Evolutionary conservation across 2,329 filamentous ascomycete genomes (phyloP).

Genomic region (Fusarium sp.): DNA sequence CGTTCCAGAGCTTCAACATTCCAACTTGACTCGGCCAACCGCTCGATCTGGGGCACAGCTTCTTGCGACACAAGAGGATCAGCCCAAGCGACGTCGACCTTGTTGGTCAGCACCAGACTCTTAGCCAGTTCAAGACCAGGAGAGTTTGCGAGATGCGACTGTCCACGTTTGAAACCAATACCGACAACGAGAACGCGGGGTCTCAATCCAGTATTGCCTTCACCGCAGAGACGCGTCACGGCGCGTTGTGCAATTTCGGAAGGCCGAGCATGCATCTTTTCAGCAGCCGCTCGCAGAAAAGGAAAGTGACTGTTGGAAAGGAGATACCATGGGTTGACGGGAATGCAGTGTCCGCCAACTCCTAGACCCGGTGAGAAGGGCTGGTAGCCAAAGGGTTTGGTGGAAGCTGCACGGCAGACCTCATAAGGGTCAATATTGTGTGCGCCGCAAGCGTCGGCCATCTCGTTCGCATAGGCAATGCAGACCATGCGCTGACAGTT

Average conservation of each 20-base stretch:
- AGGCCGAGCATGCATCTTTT: conserved; percentile 58
- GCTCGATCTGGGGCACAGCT: conserved; percentile 54
- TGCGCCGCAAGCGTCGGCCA: conserved; percentile 62
- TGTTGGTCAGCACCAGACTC: conserved; percentile 50
- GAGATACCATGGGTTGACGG: conserved; percentile 65
- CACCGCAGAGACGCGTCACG: conserved; percentile 47
- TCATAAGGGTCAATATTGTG: conserved; percentile 63
- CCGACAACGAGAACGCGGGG: conserved; percentile 58
- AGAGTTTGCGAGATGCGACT: conserved; percentile 60
- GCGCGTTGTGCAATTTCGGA: conserved; percentile 52
- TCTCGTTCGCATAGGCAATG: conserved; percentile 67
- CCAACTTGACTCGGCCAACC: conserved; percentile 55
- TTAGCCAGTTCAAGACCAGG: conserved; percentile 58
- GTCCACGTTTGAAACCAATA: conserved; percentile 63
- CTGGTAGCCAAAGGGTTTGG: conserved; percentile 65
- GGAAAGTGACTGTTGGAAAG: conserved; percentile 61
- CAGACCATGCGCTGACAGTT: conserved; percentile 67
- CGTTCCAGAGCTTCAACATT: conserved; percentile 49
- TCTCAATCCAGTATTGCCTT: neutral
- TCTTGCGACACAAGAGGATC: conserved; percentile 58
- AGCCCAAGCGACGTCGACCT: conserved; percentile 57
- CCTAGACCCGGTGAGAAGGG: conserved; percentile 60
- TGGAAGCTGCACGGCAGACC: conserved; percentile 60
- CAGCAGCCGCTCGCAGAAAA: conserved; percentile 57
- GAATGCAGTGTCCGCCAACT: conserved; percentile 67